A percentile compares a stretch with the other conserved stretches of the same genome.
Conservation (phyloP, 169 alveolate genomes). For the Plasmodium vivax region DNA sequence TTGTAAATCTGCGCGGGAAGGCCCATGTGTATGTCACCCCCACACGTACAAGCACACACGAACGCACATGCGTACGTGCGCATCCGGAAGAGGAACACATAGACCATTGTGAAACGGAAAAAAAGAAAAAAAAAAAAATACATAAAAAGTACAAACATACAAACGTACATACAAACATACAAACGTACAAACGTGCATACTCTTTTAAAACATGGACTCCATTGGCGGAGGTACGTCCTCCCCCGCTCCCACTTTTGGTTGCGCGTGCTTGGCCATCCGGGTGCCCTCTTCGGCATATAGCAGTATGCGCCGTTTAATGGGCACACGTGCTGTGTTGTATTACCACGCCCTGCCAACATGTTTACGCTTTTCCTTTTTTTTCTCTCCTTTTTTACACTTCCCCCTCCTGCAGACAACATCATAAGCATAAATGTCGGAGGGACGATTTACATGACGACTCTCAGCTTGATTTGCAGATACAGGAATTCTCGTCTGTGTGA, state of each 20-base stretch:
- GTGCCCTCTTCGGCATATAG: neutral
- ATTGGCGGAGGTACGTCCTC: conserved; percentile 4
- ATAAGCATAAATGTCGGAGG: conserved; percentile 72
- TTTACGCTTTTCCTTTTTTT: neutral
- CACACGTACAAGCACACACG: neutral
- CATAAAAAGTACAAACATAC: too few relatives aligned
- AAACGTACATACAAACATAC: too few relatives aligned
- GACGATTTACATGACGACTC: conserved; percentile 52
- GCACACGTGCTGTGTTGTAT: neutral
- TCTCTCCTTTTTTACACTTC: neutral
- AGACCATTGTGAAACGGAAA: neutral
- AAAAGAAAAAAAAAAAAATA: neutral
- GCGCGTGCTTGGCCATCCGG: neutral
- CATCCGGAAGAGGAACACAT: neutral
- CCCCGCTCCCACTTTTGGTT: neutral
- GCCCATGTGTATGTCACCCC: neutral
- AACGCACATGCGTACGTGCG: neutral
- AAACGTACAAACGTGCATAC: neutral
- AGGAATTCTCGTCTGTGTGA: conserved; percentile 36
- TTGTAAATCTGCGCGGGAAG: neutral
- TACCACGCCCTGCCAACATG: neutral
- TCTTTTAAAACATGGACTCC: conserved; percentile 32
- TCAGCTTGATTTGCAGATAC: conserved; percentile 52
- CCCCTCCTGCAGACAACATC: conserved; percentile 26
- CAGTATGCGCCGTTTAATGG: neutral